Evolutionary conservation across 371 early-diverging fungal genomes (phyloP).

Genomic region (Rhizomucor miehei): DNA sequence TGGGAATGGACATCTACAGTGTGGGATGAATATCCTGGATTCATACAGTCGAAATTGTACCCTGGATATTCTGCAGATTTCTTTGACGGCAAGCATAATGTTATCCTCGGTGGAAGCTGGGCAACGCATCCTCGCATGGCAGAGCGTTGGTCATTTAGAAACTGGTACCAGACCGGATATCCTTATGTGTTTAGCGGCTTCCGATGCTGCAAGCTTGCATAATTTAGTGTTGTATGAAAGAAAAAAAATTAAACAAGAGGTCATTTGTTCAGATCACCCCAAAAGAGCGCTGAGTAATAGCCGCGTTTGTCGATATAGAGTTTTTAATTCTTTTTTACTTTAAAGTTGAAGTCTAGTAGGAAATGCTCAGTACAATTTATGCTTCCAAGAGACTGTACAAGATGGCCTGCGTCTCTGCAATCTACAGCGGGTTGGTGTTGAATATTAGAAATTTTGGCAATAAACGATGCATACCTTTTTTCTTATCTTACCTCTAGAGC

Average conservation of each 20-base stretch:
- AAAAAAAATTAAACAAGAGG: not conserved
- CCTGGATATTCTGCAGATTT: conserved; percentile 91
- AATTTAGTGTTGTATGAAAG: not conserved
- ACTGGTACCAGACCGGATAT: conserved; percentile 90
- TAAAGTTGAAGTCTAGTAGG: not conserved
- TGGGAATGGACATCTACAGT: conserved; percentile 87
- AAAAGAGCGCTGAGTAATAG: no score
- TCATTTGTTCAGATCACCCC: no score
- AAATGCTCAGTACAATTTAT: conserved; percentile 2
- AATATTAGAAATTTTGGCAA: not conserved
- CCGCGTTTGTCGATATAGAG: conserved; percentile 1
- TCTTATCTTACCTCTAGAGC: conserved; percentile 59
- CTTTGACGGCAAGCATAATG: conserved; percentile 84
- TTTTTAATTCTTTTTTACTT: conserved; percentile 5
- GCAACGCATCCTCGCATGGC: conserved; percentile 83
- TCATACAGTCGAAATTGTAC: conserved; percentile 63
- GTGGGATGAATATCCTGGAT: conserved; percentile 59
- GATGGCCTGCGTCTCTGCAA: conserved; percentile 20
- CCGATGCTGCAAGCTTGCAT: conserved; percentile 36
- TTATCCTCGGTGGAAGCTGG: conserved; percentile 84
- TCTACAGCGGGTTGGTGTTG: conserved; percentile 4
- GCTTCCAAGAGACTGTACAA: conserved; percentile 21
- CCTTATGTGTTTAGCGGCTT: conserved; percentile 79
- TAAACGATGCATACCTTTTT: not conserved
- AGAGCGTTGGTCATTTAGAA: conserved; percentile 69